Conservation (phyloP, 257 asterid species). For the Solanum bulbocastanum region DNA sequence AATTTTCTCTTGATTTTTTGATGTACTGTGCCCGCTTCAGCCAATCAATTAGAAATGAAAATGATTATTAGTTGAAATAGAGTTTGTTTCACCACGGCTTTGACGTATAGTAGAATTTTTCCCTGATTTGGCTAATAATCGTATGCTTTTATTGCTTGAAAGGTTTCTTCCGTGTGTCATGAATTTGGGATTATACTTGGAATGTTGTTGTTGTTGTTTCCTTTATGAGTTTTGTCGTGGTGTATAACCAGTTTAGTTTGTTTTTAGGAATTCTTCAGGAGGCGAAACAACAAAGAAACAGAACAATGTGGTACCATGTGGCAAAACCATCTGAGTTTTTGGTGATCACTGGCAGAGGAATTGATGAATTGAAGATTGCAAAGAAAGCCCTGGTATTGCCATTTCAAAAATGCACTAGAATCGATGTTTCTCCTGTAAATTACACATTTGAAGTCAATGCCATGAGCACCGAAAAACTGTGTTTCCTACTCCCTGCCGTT, state of each 20-base stretch:
- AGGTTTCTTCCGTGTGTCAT: neutral
- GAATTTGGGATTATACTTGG: neutral
- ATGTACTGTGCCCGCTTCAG: neutral
- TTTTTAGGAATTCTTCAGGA: neutral
- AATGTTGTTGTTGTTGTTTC: neutral
- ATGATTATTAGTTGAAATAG: neutral
- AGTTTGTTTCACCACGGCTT: neutral
- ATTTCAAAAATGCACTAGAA: constrained; percentile 29
- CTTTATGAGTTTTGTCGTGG: neutral
- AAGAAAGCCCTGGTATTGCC: constrained; percentile 53
- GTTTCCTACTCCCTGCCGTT: constrained; percentile 64
- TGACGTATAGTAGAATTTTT: neutral
- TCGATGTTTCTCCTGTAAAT: constrained; percentile 51
- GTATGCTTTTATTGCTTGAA: neutral
- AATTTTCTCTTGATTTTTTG: neutral
- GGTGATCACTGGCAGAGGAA: constrained; percentile 49
- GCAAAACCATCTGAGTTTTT: constrained; percentile 58
- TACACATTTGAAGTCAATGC: constrained; percentile 70
- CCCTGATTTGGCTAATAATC: neutral
- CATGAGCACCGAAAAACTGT: constrained; percentile 66
- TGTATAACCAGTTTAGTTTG: neutral
- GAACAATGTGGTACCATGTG: constrained; percentile 12
- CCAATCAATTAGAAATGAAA: neutral
- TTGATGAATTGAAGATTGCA: constrained; percentile 33
- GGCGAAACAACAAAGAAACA: neutral